phyloP scores from a whole-genome alignment of 1,139 yeast genomes.

The Yamadazyma siamensis region DNA sequence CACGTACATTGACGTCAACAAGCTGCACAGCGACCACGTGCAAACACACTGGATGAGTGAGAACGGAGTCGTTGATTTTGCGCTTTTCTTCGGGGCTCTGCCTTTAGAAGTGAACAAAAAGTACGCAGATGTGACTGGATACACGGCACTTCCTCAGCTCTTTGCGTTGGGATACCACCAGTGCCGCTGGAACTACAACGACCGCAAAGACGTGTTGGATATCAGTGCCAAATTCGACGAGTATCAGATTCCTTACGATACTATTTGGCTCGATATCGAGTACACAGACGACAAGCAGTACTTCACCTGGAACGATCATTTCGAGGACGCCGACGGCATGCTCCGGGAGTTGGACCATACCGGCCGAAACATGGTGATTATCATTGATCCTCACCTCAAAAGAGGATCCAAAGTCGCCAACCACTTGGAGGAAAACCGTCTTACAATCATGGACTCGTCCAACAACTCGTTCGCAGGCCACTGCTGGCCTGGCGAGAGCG shows the following conservation, averaged over 20 bases:
- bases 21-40: constrained; percentile 22
- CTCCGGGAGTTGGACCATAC: constrained; percentile 59
- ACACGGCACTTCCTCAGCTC: constrained; percentile 67
- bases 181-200: constrained; percentile 96
- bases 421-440: constrained; percentile 32
- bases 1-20: constrained; percentile 76
- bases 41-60: constrained; percentile 93
- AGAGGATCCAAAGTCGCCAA: constrained; percentile 65
- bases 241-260: constrained; percentile 78
- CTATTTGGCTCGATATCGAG: constrained; percentile 94
- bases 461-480: constrained; percentile 67
- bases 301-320: constrained; percentile 85
- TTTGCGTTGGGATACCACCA: constrained; percentile 91
- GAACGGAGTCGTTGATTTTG: constrained; percentile 75
- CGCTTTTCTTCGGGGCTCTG: constrained; percentile 60
- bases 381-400: constrained; percentile 91
- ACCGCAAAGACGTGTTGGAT: constrained; percentile 74
- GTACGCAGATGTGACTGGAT: constrained; percentile 77
- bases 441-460: constrained; percentile 37
- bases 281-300: constrained; percentile 83
- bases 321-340: constrained; percentile 75
- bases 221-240: constrained; percentile 71
- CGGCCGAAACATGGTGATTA: constrained; percentile 77
- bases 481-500: constrained; percentile 98
- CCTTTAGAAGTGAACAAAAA: constrained; percentile 60